A percentile compares a stretch with the other conserved stretches of the same genome.
These are phyloP conservation scores for Cytospora paraplurivora DNA, from an alignment of 2,329 filamentous ascomycete species.

Conservation along the genomic window DNA sequence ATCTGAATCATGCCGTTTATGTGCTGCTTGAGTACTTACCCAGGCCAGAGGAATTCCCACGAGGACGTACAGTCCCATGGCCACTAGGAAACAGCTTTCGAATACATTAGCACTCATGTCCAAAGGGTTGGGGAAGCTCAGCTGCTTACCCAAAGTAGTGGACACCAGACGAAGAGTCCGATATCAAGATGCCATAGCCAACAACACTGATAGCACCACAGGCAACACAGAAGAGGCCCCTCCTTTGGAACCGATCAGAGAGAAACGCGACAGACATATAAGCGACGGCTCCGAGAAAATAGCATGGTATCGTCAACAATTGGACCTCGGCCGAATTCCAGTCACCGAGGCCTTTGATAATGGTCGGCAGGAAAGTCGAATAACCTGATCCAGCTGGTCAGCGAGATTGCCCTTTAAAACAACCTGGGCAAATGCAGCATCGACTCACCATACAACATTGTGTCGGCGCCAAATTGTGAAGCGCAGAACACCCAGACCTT, in stretches of 20 bases:
- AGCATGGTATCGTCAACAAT: constrained; percentile 77
- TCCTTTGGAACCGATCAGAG: constrained; percentile 67
- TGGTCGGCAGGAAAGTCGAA: constrained; percentile 77
- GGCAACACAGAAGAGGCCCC: constrained; percentile 64
- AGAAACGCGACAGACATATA: constrained; percentile 68
- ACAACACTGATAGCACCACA: constrained; percentile 66
- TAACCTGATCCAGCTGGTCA: constrained; percentile 47
- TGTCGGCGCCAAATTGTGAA: constrained; percentile 73
- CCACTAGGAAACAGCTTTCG: constrained; percentile 69
- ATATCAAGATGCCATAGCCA: constrained; percentile 70
- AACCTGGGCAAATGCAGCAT: too few species aligned
- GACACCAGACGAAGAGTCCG: constrained; percentile 59
- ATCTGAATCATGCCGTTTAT: too few species aligned
- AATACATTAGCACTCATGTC: not conserved
- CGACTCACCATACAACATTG: constrained; percentile 66
- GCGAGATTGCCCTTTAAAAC: not conserved
- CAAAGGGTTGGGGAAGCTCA: not conserved
- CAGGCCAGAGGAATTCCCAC: constrained; percentile 60
- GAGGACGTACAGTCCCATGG: constrained; percentile 67
- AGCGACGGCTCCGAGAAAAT: constrained; percentile 68
- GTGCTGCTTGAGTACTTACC: constrained; percentile 37
- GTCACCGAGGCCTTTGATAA: constrained; percentile 67
- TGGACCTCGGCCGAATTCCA: constrained; percentile 69
- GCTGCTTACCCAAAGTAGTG: constrained; percentile 63
- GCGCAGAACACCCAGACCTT: constrained; percentile 72